Evolutionary conservation across 192 early-diverging fungal species (phyloP), one percentile per base, ranked within the genome.

Genomic region (Coemansia furcata): DNA sequence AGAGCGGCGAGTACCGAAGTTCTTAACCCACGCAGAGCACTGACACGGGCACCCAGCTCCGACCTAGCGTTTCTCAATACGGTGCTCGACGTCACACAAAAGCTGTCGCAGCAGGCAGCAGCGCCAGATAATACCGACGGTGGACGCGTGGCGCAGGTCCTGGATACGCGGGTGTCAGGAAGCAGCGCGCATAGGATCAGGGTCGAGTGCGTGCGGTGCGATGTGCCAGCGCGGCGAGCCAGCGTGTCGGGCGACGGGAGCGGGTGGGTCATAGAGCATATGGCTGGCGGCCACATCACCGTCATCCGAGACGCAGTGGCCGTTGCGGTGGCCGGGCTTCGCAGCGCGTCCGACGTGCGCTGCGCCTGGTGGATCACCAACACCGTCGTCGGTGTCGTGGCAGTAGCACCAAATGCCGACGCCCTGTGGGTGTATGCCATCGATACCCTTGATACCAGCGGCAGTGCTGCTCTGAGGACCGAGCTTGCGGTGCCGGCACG

Each of bases 41-140:
- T 80, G n/a, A 62, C 67, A 14, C 60, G 77, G 2, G 68, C 68
- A 29, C 66, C 61, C 4, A 80, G 77, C 52, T 80, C 77, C 0
- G 77, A 80, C 44, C 39, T 66, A 6, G 72, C 54, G 19, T 74
- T 80, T n/a, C 71, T 72, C 35, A 69, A 74, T 62, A 74, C 71
- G 65, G 77, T 62, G 6, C 62, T 74, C 9, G 77, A 80, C 15
- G 62, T 47, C n/a, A 15, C 66, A 3, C 46, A 44, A 19, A 58
- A 32, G 42, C 58, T 52, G 17, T 32, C 46, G 7, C 23, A 58
- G 32, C 54, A 38, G 57, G 6, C 39, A 15, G 14, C 39, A 40
- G 39, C 39, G 15, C 4, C 57, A 17, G 57, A 11, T 2, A n/a
- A 10, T 5, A 36, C 33, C 7, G n/a, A 12, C 6, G 55, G 36